Evolutionary conservation across 208 protist genomes (phyloP).

Genomic region (Leishmania martiniquensis): DNA sequence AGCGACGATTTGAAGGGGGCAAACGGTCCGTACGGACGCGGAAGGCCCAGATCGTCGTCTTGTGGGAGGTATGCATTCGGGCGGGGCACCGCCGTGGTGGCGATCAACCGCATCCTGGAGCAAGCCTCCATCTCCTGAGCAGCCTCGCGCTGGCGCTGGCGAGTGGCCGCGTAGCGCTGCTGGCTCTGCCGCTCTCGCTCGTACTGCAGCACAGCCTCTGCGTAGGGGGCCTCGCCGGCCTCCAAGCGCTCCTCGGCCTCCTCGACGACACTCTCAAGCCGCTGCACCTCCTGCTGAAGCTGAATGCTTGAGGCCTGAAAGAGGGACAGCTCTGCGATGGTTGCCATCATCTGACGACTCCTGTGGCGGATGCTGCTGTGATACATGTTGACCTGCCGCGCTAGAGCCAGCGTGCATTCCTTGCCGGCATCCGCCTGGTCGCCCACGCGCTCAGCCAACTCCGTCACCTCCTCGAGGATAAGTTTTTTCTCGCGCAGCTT

Average conservation of each 20-base stretch:
- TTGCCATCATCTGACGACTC: slow-evolving; percentile 96
- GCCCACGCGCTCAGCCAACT: slow-evolving; percentile 87
- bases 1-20: slow-evolving; percentile 68
- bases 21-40: slow-evolving; percentile 83
- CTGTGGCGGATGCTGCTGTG: slow-evolving; percentile 88
- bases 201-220: slow-evolving; percentile 80
- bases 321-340: slow-evolving; percentile 96
- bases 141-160: slow-evolving; percentile 55
- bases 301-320: slow-evolving; percentile 93
- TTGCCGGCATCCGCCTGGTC: slow-evolving; percentile 84
- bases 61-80: slow-evolving; percentile 93
- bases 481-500: slow-evolving; percentile 97
- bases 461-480: slow-evolving; percentile 94
- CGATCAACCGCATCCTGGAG: slow-evolving; percentile 18
- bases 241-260: slow-evolving; percentile 82
- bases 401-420: slow-evolving; percentile 92
- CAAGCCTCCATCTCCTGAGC: slow-evolving; percentile 25
- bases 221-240: slow-evolving; percentile 82
- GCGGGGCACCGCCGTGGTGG: slow-evolving; percentile 80
- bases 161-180: slow-evolving; percentile 57
- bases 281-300: slow-evolving; percentile 88
- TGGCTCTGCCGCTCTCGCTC: slow-evolving; percentile 63
- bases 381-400: slow-evolving; percentile 94
- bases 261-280: slow-evolving; percentile 72
- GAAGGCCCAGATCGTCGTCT: slow-evolving; percentile 74